phyloP scores from a whole-genome alignment of 2,329 filamentous ascomycete species.

The Paecilomyces dactylethromorphus region DNA sequence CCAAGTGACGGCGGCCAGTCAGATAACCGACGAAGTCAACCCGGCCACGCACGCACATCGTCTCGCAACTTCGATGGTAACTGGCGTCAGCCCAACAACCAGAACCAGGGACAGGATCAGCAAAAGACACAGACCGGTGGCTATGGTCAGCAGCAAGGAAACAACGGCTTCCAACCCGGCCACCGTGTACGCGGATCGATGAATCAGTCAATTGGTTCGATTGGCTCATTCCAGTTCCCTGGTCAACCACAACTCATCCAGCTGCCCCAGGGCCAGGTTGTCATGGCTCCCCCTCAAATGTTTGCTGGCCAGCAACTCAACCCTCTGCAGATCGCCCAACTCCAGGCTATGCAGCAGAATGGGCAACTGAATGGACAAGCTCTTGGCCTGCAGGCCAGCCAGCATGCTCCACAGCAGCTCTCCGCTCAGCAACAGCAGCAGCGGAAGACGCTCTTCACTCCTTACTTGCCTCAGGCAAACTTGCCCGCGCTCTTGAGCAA shows the following conservation, averaged over 20 bases:
- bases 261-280: conserved; percentile 73
- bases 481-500: conserved; percentile 84
- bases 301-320: conserved; percentile 81
- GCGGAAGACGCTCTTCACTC: conserved; percentile 96
- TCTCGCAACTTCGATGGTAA: conserved; percentile 98
- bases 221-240: conserved; percentile 85
- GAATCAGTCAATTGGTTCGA: conserved; percentile 73
- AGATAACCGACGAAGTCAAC: conserved; percentile 68
- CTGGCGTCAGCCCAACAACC: conserved; percentile 76
- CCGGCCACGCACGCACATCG: conserved; percentile 69
- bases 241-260: conserved; percentile 83
- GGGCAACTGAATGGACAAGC: conserved; percentile 74
- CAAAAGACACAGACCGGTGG: conserved; percentile 52
- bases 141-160: conserved; percentile 63
- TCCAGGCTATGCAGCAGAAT: conserved; percentile 90
- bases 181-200: conserved; percentile 82
- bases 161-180: conserved; percentile 80
- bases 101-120: conserved; percentile 40
- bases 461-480: conserved; percentile 90
- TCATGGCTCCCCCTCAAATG: conserved; percentile 71
- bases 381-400: conserved; percentile 60
- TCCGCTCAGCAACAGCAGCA: conserved; percentile 57
- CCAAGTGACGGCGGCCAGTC: conserved; percentile 41
- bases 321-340: conserved; percentile 78
- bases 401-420: conserved; percentile 63